Evolutionary conservation across 352 stramenopile genomes (phyloP), one percentile per base, ranked within the genome.

Genomic region (Phytophthora nicotianae): DNA sequence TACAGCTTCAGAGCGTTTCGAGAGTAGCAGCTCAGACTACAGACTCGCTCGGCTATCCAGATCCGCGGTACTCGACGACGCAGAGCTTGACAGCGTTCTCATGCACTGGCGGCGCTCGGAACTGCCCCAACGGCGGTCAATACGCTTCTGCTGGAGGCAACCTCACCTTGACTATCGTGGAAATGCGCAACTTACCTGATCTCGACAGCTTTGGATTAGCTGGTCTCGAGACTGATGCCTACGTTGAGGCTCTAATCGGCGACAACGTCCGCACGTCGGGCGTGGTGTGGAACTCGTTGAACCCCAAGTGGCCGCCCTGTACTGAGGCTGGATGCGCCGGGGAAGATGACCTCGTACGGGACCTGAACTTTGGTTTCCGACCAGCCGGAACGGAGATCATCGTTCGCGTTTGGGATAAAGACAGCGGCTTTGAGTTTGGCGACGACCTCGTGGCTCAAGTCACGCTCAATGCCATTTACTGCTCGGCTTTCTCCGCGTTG

Each of bases 311-410:
- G 91, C 41, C 56, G 0, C 75, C 86, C 0, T 95, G 83, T 37
- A 21, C 27, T 0, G 29, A 70, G 26, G 68, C 71, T 23, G 81
- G 74, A 14, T 95, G 83, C 58, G 68, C 47, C 0, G 76, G 53
- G 5, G 53, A 68, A 5, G 62, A 68, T 33, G 85, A 96, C 47
- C 71, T 77, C 6, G 57, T 68, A 19, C 79, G 84, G 0, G 85
- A 93, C 49, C 58, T 97, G 26, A 88, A 92, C 54, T 95, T 97
- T 45, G 89, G 91, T 0, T 94, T 96, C 40, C 86, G 86, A 8
- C 69, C 78, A 16, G 86, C 88, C 10, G 91, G 88, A n/a, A 91
- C 82, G 1, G 54, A 82, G 48, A 89, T 97, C 52, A 71, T 63
- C 9, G 59, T 97, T 7, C 50, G 74, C 14, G 74, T 96, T 11